These are phyloP conservation scores for Geotrichum ghanense DNA, from an alignment of 805 yeast genomes.

Conservation along the genomic window DNA sequence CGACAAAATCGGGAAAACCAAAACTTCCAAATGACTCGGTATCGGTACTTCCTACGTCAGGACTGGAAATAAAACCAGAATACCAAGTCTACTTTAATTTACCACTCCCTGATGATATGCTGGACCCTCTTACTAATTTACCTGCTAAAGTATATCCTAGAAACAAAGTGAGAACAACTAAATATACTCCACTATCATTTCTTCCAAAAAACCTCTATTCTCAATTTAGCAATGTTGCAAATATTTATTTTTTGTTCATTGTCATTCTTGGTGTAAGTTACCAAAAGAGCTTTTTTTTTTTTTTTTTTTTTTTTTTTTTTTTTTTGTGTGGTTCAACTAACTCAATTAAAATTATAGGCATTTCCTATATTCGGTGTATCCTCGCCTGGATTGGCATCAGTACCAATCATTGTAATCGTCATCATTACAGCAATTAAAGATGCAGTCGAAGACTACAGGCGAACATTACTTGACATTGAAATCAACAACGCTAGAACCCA, in stretches of 20 bases:
- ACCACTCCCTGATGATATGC: conserved; percentile 35
- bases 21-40: background rate
- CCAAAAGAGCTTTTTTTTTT: background rate
- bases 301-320: conserved; percentile 9
- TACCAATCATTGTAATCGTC: conserved; percentile 72
- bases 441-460: conserved; percentile 64
- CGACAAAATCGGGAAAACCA: background rate
- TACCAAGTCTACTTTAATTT: conserved; percentile 40
- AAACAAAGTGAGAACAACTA: conserved; percentile 90
- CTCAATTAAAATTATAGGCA: conserved; percentile 19
- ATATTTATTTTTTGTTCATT: conserved; percentile 70
- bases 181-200: conserved; percentile 83
- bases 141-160: conserved; percentile 59
- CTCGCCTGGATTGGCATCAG: conserved; percentile 64
- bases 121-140: conserved; percentile 48
- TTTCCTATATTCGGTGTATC: conserved; percentile 65
- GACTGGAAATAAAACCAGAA: conserved; percentile 4
- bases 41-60: conserved; percentile 4
- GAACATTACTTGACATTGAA: conserved; percentile 53
- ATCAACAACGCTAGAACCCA: conserved; percentile 57
- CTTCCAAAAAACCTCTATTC: conserved; percentile 70
- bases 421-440: conserved; percentile 64
- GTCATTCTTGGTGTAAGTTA: conserved; percentile 50
- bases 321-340: background rate
- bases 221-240: conserved; percentile 86